Percentiles rank a stretch among this genome's conserved stretches.
Conservation (phyloP, 2,329 filamentous ascomycete species). For the Pyrenophora teres region DNA sequence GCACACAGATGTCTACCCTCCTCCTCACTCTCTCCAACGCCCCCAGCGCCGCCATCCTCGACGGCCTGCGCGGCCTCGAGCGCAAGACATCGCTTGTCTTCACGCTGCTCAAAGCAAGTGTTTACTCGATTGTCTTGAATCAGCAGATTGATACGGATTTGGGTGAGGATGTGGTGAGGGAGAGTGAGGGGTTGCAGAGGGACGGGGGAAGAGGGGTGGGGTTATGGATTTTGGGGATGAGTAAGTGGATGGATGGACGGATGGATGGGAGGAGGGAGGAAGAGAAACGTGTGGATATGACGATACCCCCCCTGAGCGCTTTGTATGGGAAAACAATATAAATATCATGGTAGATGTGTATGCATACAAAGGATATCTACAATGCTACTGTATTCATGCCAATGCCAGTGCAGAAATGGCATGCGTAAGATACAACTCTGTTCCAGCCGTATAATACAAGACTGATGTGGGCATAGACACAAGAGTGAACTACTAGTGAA, state of each 20-base stretch:
- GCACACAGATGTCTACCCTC: slow-evolving; percentile 60
- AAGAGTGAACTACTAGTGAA: slow-evolving; percentile 28
- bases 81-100: slow-evolving; percentile 94
- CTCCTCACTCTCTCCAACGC: slow-evolving; percentile 71
- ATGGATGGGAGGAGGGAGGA: not conserved
- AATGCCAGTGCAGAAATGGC: not conserved
- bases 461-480: too few species aligned
- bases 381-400: not conserved
- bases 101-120: slow-evolving; percentile 94
- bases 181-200: slow-evolving; percentile 28
- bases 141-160: slow-evolving; percentile 66
- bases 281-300: not conserved
- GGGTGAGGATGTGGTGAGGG: slow-evolving; percentile 9
- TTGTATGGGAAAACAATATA: not conserved
- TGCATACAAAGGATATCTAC: slow-evolving; percentile 6
- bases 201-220: not conserved
- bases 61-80: slow-evolving; percentile 85
- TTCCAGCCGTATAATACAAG: too few species aligned
- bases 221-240: not conserved
- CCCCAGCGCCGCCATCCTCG: slow-evolving; percentile 73
- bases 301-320: too few species aligned
- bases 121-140: slow-evolving; percentile 98
- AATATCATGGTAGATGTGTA: slow-evolving; percentile 1
- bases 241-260: not conserved
- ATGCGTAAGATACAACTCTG: slow-evolving; percentile 12